Conservation (phyloP, 2,329 filamentous ascomycete genomes). For the Rhinocladiella similis region DNA sequence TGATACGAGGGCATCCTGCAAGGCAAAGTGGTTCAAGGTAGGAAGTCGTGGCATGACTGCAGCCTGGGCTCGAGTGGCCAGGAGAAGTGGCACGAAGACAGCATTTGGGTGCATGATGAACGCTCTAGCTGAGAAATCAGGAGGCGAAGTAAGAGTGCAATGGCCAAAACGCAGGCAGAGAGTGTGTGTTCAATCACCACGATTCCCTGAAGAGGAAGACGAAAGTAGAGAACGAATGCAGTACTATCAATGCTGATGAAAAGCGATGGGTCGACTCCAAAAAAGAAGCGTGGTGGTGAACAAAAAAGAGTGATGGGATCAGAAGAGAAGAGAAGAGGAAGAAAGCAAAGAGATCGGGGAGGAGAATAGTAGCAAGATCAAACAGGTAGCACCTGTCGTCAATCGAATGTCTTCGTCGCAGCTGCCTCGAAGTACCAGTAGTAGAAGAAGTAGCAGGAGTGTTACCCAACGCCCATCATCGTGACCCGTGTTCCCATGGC, state of each 20-base stretch:
- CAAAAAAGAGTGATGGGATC: not conserved
- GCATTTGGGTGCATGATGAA: not conserved
- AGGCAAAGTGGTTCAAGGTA: not conserved
- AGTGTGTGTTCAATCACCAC: not conserved
- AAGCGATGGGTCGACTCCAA: not conserved
- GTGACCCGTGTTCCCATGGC: too few relatives aligned
- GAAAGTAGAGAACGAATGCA: not conserved
- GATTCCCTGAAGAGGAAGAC: not conserved
- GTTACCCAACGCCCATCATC: not conserved
- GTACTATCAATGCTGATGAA: slow-evolving; percentile 7
- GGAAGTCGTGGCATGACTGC: not conserved
- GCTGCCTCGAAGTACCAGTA: not conserved
- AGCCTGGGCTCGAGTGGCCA: not conserved
- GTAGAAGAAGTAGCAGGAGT: not conserved
- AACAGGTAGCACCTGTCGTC: not conserved
- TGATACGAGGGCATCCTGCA: not conserved
- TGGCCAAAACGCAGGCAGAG: not conserved
- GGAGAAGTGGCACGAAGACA: not conserved
- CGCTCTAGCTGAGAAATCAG: not conserved
- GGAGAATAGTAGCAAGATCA: not conserved
- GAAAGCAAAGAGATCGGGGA: slow-evolving; percentile 3
- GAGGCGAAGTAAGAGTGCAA: not conserved
- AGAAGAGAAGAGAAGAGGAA: slow-evolving; percentile 1
- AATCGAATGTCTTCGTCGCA: not conserved
- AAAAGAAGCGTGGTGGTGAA: not conserved